These are phyloP conservation scores for Syzygium aqueum DNA, from an alignment of 345 rosid species.

Conservation along the genomic window DNA sequence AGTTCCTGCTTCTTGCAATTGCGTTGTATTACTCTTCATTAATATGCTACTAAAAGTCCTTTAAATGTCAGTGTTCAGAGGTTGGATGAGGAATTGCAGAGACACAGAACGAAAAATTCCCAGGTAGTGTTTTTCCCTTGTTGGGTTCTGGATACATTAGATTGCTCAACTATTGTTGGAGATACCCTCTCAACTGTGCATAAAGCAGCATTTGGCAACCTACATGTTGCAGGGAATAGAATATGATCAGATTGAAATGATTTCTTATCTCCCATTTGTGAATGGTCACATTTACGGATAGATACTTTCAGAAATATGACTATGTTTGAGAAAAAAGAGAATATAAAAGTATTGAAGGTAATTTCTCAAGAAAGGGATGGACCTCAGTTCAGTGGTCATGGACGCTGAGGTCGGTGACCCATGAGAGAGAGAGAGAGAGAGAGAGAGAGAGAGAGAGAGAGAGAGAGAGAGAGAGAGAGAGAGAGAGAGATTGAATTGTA, in stretches of 20 bases:
- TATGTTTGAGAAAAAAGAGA: not conserved
- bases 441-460: too few species aligned
- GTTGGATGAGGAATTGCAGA: slow-evolving; percentile 73
- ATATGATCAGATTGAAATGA: not conserved
- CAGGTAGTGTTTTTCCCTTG: slow-evolving; percentile 30
- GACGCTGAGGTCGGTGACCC: not conserved
- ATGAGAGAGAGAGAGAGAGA: not conserved
- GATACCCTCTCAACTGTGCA: not conserved
- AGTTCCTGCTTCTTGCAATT: not conserved
- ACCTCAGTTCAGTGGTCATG: not conserved
- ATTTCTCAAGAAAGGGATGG: not conserved
- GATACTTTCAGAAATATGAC: not conserved
- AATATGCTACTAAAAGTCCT: slow-evolving; percentile 7
- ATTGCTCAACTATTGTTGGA: not conserved
- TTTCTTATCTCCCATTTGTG: not conserved
- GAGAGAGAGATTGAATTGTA: too few species aligned
- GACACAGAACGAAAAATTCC: slow-evolving; percentile 53
- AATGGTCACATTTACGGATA: not conserved
- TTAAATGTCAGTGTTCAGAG: slow-evolving; percentile 46
- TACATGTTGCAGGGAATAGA: not conserved
- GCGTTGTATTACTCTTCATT: not conserved
- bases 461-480: too few species aligned
- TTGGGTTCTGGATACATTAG: not conserved
- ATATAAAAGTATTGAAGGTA: not conserved
- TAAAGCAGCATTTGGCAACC: not conserved